Percentiles rank a stretch among this genome's conserved stretches.
Conservation (phyloP, 2,329 filamentous ascomycete species). For the Alternaria novae-zelandiae region DNA sequence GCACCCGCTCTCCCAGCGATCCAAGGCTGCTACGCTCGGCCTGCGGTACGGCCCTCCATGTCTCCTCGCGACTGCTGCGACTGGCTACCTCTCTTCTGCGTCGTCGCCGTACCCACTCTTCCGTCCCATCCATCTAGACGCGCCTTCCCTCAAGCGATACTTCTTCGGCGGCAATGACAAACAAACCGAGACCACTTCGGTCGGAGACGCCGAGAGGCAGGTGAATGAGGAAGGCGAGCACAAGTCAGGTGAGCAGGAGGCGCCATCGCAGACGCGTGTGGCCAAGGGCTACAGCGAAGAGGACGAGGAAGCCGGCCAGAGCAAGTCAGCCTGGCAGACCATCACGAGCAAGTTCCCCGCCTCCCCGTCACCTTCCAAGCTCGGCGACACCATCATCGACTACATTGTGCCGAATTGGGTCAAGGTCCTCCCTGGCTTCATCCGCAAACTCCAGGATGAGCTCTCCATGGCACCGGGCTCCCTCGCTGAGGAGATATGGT, state of each 20-base stretch:
- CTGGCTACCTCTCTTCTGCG: constrained; percentile 26
- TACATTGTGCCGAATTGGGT: constrained; percentile 85
- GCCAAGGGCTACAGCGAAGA: constrained; percentile 32
- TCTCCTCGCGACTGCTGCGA: constrained; percentile 33
- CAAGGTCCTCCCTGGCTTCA: constrained; percentile 73
- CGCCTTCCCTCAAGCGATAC: constrained; percentile 32
- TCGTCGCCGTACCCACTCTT: constrained; percentile 20
- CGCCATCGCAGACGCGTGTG: constrained; percentile 44
- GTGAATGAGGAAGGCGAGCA: constrained; percentile 15
- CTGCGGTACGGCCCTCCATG: constrained; percentile 40
- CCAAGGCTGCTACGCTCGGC: constrained; percentile 19
- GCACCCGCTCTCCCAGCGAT: constrained; percentile 15
- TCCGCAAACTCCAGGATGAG: constrained; percentile 85
- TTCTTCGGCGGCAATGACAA: constrained; percentile 12
- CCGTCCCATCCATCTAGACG: constrained; percentile 37
- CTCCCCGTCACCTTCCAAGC: constrained; percentile 39
- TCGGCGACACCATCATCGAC: constrained; percentile 66
- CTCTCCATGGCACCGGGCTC: constrained; percentile 87
- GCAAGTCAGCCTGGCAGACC: constrained; percentile 41
- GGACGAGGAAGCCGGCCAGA: constrained; percentile 19
- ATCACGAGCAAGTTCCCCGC: constrained; percentile 39
- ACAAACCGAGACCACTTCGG: constrained; percentile 25
- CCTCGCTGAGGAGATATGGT: constrained; percentile 91
- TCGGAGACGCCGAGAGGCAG: constrained; percentile 24
- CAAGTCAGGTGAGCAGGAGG: constrained; percentile 39